These are phyloP conservation scores for Acer negundo DNA, from an alignment of 345 rosid species.

Conservation along the genomic window DNA sequence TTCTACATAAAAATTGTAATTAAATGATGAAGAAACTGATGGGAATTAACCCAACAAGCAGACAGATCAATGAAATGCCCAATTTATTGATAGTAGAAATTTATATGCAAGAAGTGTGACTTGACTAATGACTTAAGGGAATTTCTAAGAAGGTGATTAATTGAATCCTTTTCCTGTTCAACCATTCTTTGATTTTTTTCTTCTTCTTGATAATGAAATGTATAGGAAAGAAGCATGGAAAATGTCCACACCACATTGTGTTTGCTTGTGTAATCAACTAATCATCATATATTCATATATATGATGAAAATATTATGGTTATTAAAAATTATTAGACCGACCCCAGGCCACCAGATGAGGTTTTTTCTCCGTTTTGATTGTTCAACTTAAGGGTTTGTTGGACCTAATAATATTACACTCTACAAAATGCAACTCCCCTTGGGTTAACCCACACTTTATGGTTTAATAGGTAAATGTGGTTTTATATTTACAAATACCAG, in stretches of 20 bases:
- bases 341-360: no score
- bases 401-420: no score
- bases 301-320: neutral
- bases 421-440: no score
- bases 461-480: no score
- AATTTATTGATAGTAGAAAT: neutral
- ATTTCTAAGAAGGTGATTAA: slow-evolving; percentile 1
- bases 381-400: no score
- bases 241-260: neutral
- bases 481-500: no score
- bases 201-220: neutral
- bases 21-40: neutral
- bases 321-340: no score
- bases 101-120: neutral
- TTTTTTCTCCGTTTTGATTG: no score
- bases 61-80: neutral
- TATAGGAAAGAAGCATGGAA: neutral
- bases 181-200: no score
- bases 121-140: neutral
- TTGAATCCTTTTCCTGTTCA: neutral
- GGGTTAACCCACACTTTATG: no score
- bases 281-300: no score
- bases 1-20: neutral
- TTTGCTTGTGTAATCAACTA: neutral
- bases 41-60: neutral